Conservation (phyloP, 768 basidiomycete genomes). For the Steccherinum ochraceum region DNA sequence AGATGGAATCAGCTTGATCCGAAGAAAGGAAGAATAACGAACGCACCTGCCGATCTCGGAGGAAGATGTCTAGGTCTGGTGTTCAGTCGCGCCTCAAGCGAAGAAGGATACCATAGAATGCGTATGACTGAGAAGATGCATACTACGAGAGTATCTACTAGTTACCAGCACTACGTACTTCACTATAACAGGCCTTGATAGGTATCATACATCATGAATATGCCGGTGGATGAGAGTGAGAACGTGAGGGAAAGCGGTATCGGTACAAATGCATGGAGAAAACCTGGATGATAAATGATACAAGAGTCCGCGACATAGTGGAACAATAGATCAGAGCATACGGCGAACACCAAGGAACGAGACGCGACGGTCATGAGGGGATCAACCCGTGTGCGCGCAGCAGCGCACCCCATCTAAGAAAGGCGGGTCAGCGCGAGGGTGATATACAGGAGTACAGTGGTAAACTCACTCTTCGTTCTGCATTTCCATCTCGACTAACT, state of each 20-base stretch:
- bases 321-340: neutral
- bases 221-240: too few species aligned
- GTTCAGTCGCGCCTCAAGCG: too few species aligned
- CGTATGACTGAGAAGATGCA: too few species aligned
- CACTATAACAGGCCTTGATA: too few species aligned
- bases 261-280: neutral
- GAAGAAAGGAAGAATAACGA: conserved; percentile 3
- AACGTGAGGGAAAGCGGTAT: neutral
- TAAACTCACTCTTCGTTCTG: conserved; percentile 73
- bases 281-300: neutral
- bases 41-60: too few species aligned
- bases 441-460: neutral
- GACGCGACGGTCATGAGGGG: neutral
- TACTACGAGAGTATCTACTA: too few species aligned
- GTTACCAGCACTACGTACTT: too few species aligned
- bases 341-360: neutral
- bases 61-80: too few species aligned
- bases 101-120: too few species aligned
- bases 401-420: conserved; percentile 1
- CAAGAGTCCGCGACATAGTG: neutral
- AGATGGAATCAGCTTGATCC: conserved; percentile 11
- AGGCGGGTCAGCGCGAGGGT: neutral
- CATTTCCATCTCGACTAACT: conserved; percentile 61
- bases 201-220: too few species aligned
- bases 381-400: conserved; percentile 7